Evolutionary conservation across 371 early-diverging fungal species (phyloP), one percentile per base, ranked within the genome.

Genomic region (Choanephora cucurbitarum): DNA sequence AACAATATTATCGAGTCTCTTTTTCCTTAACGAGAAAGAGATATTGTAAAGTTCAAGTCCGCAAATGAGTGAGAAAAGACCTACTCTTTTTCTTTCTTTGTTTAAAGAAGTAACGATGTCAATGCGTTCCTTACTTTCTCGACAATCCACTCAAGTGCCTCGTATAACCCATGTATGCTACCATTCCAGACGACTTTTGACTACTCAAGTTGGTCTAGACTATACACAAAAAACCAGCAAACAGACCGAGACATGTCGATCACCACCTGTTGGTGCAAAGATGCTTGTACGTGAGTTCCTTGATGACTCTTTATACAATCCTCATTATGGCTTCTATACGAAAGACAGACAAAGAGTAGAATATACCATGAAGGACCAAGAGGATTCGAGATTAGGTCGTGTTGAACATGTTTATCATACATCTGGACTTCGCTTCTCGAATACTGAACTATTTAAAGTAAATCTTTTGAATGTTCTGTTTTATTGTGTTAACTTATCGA

Each of bases 311-410:
- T 81, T 96, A 10, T 95, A 96, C 71, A 89, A 96, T 64, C 93
- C 94, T 1, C 41, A 85, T 49, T 95, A 96, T 67, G 97, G 97
- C 0, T 97, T 94, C 71, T 94, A 94, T 64, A 88, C 91, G 1
- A 13, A 3, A 2, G 10, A 37, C 14, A 91, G 90, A 62, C 88
- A 44, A n/a, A n/a, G n/a, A n/a, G n/a, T n/a, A n/a, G n/a, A n/a
- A 49, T 39, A 23, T 45, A 58, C 28, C 39, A 49, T 37, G 60
- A 60, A 22, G 60, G 5, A 60, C n/a, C n/a, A n/a, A n/a, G n/a
- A n/a, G n/a, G n/a, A n/a, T n/a, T n/a, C n/a, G n/a, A n/a, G n/a
- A n/a, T n/a, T n/a, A 19, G 52, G 53, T 43, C 49, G 53, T 34
- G 28, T 5, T 3, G 28, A 28, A 5, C 28, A 7, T 28, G 28